A percentile compares a stretch with the other conserved stretches of the same genome.
phyloP scores from a whole-genome alignment of 176 grass and related monocot genomes.

The Juncus inflexus region DNA sequence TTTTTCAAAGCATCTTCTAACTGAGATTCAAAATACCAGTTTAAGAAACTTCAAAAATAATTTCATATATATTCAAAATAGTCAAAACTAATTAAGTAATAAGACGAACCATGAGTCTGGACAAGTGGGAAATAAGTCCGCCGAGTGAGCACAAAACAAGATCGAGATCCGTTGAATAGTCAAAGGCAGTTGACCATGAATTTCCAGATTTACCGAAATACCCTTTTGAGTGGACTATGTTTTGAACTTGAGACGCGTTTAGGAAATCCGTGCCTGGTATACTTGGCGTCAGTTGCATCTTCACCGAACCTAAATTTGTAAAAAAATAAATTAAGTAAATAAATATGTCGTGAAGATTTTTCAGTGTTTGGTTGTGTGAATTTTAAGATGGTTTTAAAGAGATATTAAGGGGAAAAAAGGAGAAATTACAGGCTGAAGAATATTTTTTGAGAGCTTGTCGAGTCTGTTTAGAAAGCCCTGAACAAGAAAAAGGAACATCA shows the following conservation, averaged over 20 bases:
- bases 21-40: slow-evolving; percentile 43
- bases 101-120: slow-evolving; percentile 75
- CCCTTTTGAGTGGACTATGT: slow-evolving; percentile 63
- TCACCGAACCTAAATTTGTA: slow-evolving; percentile 55
- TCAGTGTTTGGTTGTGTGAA: background rate
- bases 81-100: background rate
- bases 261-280: slow-evolving; percentile 46
- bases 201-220: slow-evolving; percentile 65
- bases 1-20: slow-evolving; percentile 72
- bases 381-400: slow-evolving; percentile 9
- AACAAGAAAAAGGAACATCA: slow-evolving; percentile 12
- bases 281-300: slow-evolving; percentile 64
- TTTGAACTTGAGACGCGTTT: slow-evolving; percentile 51
- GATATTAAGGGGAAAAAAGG: background rate
- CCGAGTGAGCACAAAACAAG: slow-evolving; percentile 68
- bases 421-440: slow-evolving; percentile 64
- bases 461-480: slow-evolving; percentile 90
- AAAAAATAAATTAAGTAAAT: slow-evolving; percentile 21
- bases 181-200: slow-evolving; percentile 60
- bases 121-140: slow-evolving; percentile 70
- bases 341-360: background rate
- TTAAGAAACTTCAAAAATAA: background rate
- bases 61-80: no score
- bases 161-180: slow-evolving; percentile 48
- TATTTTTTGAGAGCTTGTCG: slow-evolving; percentile 63